phyloP scores from a whole-genome alignment of 257 asterid species.

The Leptodermis oblonga region DNA sequence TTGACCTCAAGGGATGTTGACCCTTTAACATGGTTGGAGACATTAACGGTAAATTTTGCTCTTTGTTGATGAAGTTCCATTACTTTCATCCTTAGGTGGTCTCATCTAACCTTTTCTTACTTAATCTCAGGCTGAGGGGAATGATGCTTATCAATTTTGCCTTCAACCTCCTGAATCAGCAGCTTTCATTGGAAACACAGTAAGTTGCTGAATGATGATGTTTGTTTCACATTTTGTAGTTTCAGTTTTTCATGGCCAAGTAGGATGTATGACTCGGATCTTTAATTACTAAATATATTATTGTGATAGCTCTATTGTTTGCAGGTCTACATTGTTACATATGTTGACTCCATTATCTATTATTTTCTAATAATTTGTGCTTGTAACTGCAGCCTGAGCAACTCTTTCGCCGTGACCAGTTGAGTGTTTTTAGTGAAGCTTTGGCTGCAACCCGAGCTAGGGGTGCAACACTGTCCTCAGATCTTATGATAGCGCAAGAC shows the following conservation, averaged over 20 bases:
- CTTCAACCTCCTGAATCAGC: conserved; percentile 90
- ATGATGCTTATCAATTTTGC: conserved; percentile 78
- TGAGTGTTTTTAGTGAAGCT: conserved; percentile 80
- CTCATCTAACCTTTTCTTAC: neutral
- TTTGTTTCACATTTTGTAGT: neutral
- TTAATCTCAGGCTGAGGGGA: conserved; percentile 60
- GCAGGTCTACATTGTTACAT: neutral
- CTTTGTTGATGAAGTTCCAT: neutral
- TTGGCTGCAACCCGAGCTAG: conserved; percentile 95
- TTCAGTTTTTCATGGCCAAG: neutral
- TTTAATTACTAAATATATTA: neutral
- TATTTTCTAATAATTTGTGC: conserved; percentile 17
- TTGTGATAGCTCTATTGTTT: neutral
- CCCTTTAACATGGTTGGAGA: conserved; percentile 71
- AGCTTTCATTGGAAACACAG: conserved; percentile 96
- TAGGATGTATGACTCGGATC: neutral
- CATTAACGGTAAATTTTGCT: conserved; percentile 50
- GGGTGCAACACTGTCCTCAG: conserved; percentile 70
- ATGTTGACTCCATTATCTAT: conserved; percentile 6
- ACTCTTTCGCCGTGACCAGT: conserved; percentile 69
- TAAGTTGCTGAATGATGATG: conserved; percentile 28
- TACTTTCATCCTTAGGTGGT: neutral
- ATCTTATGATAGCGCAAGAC: conserved; percentile 75
- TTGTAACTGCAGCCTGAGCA: conserved; percentile 72
- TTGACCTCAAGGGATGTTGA: conserved; percentile 64